A percentile compares a stretch with the other conserved stretches of the same genome.
Evolutionary conservation across 768 basidiomycete species (phyloP).

Genomic region (Exidia glandulosa): DNA sequence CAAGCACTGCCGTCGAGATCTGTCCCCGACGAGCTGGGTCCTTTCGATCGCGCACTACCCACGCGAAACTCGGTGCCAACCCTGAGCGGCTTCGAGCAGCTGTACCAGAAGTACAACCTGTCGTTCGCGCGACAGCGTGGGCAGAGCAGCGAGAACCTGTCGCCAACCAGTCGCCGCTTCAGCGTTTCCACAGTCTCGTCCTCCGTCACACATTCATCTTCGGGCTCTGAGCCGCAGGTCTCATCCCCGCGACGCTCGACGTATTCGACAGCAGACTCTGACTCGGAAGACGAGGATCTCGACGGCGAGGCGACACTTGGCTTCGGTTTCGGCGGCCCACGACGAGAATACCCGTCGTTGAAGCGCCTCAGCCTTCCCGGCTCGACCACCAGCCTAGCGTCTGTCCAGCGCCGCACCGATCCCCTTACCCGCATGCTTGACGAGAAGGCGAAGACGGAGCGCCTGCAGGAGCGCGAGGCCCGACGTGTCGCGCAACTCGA

Average conservation of each 20-base stretch:
- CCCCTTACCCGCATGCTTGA: not conserved
- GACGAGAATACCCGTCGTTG: not conserved
- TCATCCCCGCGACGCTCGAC: not conserved
- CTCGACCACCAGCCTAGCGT: not conserved
- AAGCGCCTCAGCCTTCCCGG: not conserved
- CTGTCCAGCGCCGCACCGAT: not conserved
- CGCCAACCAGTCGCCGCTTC: not conserved
- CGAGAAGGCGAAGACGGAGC: not conserved
- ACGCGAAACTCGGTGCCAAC: not conserved
- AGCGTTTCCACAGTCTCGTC: not conserved
- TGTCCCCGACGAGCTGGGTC: not conserved
- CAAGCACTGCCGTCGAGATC: not conserved
- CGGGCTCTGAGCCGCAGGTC: not conserved
- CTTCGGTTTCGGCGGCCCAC: not conserved
- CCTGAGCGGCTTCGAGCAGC: not conserved
- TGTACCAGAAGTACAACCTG: not conserved
- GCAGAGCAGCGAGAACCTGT: not conserved
- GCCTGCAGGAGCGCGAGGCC: not conserved
- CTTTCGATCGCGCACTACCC: not conserved
- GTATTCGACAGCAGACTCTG: not conserved
- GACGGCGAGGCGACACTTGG: not conserved
- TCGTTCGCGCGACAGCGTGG: not conserved
- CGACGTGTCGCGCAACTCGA: not conserved
- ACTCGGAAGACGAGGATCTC: not conserved
- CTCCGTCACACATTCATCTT: not conserved